phyloP scores from a whole-genome alignment of 2,329 filamentous ascomycete genomes.

The Penicillium sp. region DNA sequence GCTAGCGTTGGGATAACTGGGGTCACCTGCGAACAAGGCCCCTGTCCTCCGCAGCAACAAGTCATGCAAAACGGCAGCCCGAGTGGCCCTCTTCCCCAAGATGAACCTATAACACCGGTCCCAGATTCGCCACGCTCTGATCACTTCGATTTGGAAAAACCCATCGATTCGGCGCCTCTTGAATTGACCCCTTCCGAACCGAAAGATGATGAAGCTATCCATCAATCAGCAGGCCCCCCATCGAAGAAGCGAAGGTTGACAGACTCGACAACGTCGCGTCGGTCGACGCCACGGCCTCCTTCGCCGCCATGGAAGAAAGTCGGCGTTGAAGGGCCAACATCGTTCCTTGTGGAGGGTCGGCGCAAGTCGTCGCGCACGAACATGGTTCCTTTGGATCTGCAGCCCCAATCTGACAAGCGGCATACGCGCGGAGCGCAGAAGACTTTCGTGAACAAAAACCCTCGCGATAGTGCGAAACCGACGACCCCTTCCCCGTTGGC shows the following conservation, averaged over 20 bases:
- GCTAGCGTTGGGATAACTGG: conserved; percentile 43
- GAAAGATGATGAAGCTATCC: conserved; percentile 27
- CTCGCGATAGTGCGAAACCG: conserved; percentile 22
- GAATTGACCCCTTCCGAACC: conserved; percentile 26
- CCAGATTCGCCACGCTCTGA: conserved; percentile 21
- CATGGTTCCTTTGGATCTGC: conserved; percentile 43
- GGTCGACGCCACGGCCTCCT: conserved; percentile 37
- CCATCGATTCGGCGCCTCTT: conserved; percentile 19
- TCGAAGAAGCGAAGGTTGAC: conserved; percentile 44
- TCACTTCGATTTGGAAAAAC: conserved; percentile 17
- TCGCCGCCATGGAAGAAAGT: conserved; percentile 94
- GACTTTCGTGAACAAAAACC: conserved; percentile 29
- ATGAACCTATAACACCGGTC: conserved; percentile 36
- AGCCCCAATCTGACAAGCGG: conserved; percentile 45
- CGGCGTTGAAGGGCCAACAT: conserved; percentile 77
- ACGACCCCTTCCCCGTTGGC: conserved; percentile 31
- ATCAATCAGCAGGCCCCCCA: conserved; percentile 37
- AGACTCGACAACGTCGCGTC: conserved; percentile 31
- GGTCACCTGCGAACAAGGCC: conserved; percentile 39
- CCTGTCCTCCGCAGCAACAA: conserved; percentile 39
- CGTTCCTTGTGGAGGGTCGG: conserved; percentile 62
- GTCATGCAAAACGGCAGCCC: conserved; percentile 45
- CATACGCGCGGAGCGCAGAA: conserved; percentile 41
- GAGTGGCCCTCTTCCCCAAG: conserved; percentile 38
- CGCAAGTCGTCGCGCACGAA: conserved; percentile 56